Base-by-base conservation (phyloP, 75 land plant genomes). In the Pseudotsuga menziesii region DNA sequence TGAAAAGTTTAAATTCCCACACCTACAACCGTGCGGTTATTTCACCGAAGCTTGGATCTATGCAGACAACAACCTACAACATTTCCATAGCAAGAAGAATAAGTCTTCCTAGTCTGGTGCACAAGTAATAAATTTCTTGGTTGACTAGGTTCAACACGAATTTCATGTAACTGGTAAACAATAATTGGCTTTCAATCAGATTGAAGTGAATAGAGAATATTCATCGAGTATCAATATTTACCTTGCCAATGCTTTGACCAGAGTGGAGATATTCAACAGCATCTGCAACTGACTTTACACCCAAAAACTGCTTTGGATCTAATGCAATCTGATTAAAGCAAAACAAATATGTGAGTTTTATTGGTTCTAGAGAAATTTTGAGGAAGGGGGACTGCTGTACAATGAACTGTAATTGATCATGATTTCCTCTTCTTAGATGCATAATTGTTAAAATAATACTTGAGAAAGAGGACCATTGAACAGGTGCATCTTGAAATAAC, bases 261-360 rank as follows among this genome's bases (percentile, higher is more conserved):
- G 99, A 94, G 78, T 97, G 93, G 25, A 97, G 95, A 81, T 94
- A 86, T 79, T 97, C 99, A 19, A 97, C 98, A 16, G 99, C 98
- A 91, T 97, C 98, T 55, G 90, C 84, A 60, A 90, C 89, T 36
- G 98, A 82, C 73, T 78, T 56, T 26, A 94, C 71, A 73, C 99
- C 99, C 25, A 85, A 11, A 80, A 97, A 97, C 32, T 57, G 59
- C 78, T 74, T 90, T 23, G 98, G 98, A 76, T 97, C 98, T 55
- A 96, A 57, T 73, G 79, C 57, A 61, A 94, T 84, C 99, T 96
- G 85, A 25, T 39, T 73, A 20, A 66, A 64, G 54, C 5, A 54
- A 48, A 20, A 66, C 36, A 22, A 35, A 8, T 19, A 39, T 2
- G 15, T 32, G 13, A 26, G 35, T 74, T 27, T 3, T 61, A 57